Evolutionary conservation across 305 asterid genomes (phyloP).

Genomic region (Fraxinus dipetala): DNA sequence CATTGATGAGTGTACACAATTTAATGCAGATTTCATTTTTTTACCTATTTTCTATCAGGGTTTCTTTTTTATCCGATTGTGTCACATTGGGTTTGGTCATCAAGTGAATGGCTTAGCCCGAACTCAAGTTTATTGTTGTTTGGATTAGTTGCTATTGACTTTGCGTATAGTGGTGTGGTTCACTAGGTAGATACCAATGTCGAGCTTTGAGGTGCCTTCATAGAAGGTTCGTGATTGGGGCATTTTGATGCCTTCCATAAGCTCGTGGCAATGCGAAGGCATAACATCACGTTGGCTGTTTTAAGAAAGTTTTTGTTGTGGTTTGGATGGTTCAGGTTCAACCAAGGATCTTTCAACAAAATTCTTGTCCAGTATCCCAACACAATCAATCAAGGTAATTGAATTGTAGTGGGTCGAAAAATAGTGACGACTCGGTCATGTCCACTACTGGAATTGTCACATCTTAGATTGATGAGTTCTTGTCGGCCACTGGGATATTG

Average conservation of each 20-base stretch:
- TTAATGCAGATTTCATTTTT: slow-evolving; percentile 52
- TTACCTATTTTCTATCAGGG: slow-evolving; percentile 57
- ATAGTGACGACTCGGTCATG: slow-evolving; percentile 65
- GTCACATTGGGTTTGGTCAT: slow-evolving; percentile 75
- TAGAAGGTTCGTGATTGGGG: slow-evolving; percentile 69
- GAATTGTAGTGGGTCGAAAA: slow-evolving; percentile 60
- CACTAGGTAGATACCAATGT: slow-evolving; percentile 67
- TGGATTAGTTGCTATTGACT: slow-evolving; percentile 65
- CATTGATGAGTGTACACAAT: slow-evolving; percentile 63
- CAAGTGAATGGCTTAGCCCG: slow-evolving; percentile 62
- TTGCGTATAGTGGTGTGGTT: slow-evolving; percentile 68
- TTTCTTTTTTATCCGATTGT: slow-evolving; percentile 65
- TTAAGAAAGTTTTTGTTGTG: slow-evolving; percentile 62
- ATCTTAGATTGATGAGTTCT: slow-evolving; percentile 50
- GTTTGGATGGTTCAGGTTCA: slow-evolving; percentile 81
- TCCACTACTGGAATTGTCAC: slow-evolving; percentile 54
- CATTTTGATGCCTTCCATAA: slow-evolving; percentile 64
- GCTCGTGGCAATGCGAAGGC: slow-evolving; percentile 56
- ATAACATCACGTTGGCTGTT: slow-evolving; percentile 63
- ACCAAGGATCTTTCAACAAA: slow-evolving; percentile 59
- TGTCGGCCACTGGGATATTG: slow-evolving; percentile 58
- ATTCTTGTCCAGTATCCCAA: slow-evolving; percentile 48
- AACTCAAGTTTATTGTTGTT: slow-evolving; percentile 33
- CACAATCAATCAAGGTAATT: slow-evolving; percentile 42
- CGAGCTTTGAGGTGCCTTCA: slow-evolving; percentile 61